Evolutionary conservation across 331 rosid species (phyloP), one percentile per base, ranked within the genome.

Genomic region (Ulmus americana): DNA sequence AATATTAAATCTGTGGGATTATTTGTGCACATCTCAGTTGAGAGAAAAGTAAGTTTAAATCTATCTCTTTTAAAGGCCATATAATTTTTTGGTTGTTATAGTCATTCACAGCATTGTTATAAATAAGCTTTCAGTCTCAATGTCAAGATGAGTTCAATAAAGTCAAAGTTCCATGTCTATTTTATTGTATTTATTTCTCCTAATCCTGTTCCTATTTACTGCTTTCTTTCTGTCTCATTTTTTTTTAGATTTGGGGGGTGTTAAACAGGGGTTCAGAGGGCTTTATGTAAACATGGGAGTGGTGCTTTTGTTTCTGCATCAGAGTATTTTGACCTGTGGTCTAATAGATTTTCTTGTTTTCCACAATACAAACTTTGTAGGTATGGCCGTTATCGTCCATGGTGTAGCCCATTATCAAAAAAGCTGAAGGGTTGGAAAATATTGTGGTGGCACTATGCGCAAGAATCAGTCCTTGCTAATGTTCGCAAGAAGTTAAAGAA

Each of bases 371-470:
- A 39, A 38, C 43, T 15, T 9, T 55, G 61, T 64, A 91, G 97
- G 88, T 91, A 88, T 82, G 95, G 96, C 9, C 86, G 94, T 57
- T 88, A 83, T 73, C 95, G 97, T 52, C 97, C 97, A 5, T 91
- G 90, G 95, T 69, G 78, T 67, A 79, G 82, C 61, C 85, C 90
- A 54, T 73, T 86, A 67, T 76, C 85, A 35, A 75, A 72, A 74
- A 86, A 82, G 68, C 45, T 68, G 61, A 55, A 75, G 69, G 94
- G 94, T 42, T 88, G 97, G 97, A 84, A 85, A 76, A 69, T 76
- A 65, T 43, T 67, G 52, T 91, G 97, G 97, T 91, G 97, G 97
- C 97, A 56, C 38, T 91, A 91, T 86, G 97, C 94, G 2, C 95
- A 86, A 54, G 86, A 86, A 77, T 86, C 97, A 67, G 87, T 91